Evolutionary conservation across 2,329 filamentous ascomycete species (phyloP).

Genomic region (Trichoderma endophyticum): DNA sequence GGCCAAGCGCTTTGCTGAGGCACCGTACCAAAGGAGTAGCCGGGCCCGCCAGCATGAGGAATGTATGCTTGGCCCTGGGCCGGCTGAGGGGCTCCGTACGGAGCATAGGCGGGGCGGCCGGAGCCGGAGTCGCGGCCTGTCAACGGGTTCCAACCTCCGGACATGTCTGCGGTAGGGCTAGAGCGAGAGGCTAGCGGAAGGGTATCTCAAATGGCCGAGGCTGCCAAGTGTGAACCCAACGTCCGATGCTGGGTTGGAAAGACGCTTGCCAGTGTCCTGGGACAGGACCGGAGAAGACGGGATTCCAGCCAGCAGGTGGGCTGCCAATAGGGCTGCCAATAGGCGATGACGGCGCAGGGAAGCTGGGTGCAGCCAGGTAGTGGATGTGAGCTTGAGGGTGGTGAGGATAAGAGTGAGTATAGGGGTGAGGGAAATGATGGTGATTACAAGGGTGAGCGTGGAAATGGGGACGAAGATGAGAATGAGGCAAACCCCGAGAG

Average conservation of each 20-base stretch:
- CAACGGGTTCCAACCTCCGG: slow-evolving; percentile 41
- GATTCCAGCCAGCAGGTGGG: slow-evolving; percentile 28
- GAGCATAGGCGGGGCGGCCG: slow-evolving; percentile 33
- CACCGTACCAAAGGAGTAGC: slow-evolving; percentile 31
- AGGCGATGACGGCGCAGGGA: background rate
- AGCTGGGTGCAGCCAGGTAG: background rate
- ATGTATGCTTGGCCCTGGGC: slow-evolving; percentile 39
- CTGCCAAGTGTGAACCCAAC: slow-evolving; percentile 40
- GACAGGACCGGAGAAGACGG: slow-evolving; percentile 29
- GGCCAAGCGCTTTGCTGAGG: slow-evolving; percentile 25
- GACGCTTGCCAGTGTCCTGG: slow-evolving; percentile 37
- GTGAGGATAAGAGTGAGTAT: background rate
- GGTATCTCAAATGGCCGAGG: slow-evolving; percentile 22
- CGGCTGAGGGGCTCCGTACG: slow-evolving; percentile 33
- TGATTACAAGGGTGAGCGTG: too few species aligned
- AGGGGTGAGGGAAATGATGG: too few species aligned
- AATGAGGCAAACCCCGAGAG: background rate
- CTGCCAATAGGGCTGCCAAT: background rate
- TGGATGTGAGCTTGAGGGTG: background rate
- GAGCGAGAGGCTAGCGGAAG: background rate
- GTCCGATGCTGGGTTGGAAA: slow-evolving; percentile 29
- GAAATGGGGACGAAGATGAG: background rate
- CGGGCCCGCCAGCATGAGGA: slow-evolving; percentile 36
- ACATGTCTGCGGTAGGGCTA: slow-evolving; percentile 27
- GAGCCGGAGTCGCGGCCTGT: slow-evolving; percentile 38